Conservation (phyloP, 2,329 filamentous ascomycete genomes). For the Eurotiales sp. region DNA sequence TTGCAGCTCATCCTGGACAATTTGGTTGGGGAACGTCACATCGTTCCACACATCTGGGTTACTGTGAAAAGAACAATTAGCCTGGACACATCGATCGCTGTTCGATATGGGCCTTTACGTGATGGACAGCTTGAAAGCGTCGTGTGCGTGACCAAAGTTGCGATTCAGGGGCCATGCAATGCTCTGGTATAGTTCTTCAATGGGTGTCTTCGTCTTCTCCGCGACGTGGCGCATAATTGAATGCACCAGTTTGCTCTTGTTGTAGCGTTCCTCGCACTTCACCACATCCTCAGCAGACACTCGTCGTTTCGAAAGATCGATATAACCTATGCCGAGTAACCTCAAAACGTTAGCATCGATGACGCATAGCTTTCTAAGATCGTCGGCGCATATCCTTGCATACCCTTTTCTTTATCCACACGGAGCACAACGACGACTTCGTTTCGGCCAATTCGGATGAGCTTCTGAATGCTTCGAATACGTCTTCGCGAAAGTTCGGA, state of each 20-base stretch:
- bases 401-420: constrained; percentile 98
- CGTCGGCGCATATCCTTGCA: constrained; percentile 10
- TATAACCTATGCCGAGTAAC: constrained; percentile 62
- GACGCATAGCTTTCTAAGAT: not conserved
- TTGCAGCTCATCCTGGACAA: constrained; percentile 84
- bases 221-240: constrained; percentile 98
- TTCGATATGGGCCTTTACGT: constrained; percentile 60
- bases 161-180: constrained; percentile 98
- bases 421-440: constrained; percentile 97
- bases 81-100: not conserved
- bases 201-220: constrained; percentile 92
- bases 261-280: constrained; percentile 98
- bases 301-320: constrained; percentile 96
- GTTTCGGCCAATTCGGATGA: constrained; percentile 95
- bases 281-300: constrained; percentile 96
- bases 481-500: constrained; percentile 96
- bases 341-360: constrained; percentile 4
- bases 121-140: constrained; percentile 98
- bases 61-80: constrained; percentile 44
- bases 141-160: constrained; percentile 93
- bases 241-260: constrained; percentile 99
- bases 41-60: constrained; percentile 97
- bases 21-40: constrained; percentile 79
- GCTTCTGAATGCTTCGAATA: constrained; percentile 98
- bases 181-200: constrained; percentile 87